Evolutionary conservation across 2,329 filamentous ascomycete species (phyloP).

Genomic region (Fusarium foetens): DNA sequence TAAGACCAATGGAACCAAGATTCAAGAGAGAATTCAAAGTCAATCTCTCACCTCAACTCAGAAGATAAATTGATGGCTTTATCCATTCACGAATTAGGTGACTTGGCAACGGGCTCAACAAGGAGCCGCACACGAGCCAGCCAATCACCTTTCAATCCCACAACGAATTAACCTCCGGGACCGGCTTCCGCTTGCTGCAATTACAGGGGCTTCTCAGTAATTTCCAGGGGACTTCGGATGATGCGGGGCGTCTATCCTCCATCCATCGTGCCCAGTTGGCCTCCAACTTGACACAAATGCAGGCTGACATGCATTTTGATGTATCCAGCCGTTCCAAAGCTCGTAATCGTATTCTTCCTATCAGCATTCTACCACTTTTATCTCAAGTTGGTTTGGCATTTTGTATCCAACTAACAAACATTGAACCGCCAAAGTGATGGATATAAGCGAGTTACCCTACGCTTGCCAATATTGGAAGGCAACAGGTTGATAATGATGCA

Average conservation of each 20-base stretch:
- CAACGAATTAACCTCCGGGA: slow-evolving; percentile 4
- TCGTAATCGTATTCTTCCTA: slow-evolving; percentile 25
- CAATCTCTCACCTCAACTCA: slow-evolving; percentile 9
- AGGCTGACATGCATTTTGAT: slow-evolving; percentile 18
- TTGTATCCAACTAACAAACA: not conserved
- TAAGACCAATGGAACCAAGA: not conserved
- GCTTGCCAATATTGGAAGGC: not conserved
- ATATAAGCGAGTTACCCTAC: not conserved
- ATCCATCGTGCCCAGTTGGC: not conserved
- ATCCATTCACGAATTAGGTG: slow-evolving; percentile 8
- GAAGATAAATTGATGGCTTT: slow-evolving; percentile 23
- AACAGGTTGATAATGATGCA: not conserved
- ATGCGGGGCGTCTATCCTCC: slow-evolving; percentile 1
- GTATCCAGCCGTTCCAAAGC: not conserved
- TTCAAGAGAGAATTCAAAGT: not conserved
- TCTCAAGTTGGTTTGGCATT: not conserved
- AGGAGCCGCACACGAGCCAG: slow-evolving; percentile 12
- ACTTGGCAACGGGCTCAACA: slow-evolving; percentile 32
- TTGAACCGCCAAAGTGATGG: not conserved
- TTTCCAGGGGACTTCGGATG: slow-evolving; percentile 16
- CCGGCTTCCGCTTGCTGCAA: slow-evolving; percentile 16
- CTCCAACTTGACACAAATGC: not conserved
- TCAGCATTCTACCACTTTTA: too few relatives aligned
- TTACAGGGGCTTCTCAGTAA: slow-evolving; percentile 23
- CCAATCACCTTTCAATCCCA: slow-evolving; percentile 12